Conservation (phyloP, 2,329 filamentous ascomycete species). For the Ceratocystis huliohia region DNA sequence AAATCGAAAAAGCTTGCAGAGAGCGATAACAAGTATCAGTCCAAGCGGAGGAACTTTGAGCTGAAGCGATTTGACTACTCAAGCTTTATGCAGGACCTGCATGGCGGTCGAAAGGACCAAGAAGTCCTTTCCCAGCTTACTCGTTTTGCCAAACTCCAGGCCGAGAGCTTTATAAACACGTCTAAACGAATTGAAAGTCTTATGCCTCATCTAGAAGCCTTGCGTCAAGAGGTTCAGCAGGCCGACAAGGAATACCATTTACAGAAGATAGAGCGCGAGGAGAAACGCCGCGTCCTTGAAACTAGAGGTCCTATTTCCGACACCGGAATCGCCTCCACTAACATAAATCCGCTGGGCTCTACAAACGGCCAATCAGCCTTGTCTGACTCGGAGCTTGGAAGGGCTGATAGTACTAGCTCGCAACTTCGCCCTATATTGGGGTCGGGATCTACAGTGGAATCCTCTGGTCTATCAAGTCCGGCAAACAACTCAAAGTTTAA, state of each 20-base stretch:
- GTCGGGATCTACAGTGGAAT: slow-evolving; percentile 4
- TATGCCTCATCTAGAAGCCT: slow-evolving; percentile 76
- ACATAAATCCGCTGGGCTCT: slow-evolving; percentile 48
- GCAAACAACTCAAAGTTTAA: slow-evolving; percentile 57
- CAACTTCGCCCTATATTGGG: slow-evolving; percentile 40
- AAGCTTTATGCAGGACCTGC: slow-evolving; percentile 98
- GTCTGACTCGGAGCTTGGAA: slow-evolving; percentile 57
- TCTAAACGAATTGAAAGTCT: slow-evolving; percentile 79
- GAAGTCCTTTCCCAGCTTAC: slow-evolving; percentile 91
- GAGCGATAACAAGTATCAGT: slow-evolving; percentile 92
- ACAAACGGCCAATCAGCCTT: slow-evolving; percentile 34
- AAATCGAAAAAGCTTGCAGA: slow-evolving; percentile 95
- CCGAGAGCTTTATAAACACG: slow-evolving; percentile 65
- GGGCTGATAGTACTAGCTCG: slow-evolving; percentile 62
- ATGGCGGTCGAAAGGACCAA: slow-evolving; percentile 95
- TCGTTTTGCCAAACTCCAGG: slow-evolving; percentile 83
- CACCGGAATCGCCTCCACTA: slow-evolving; percentile 2
- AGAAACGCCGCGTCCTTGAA: slow-evolving; percentile 80
- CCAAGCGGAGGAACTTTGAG: slow-evolving; percentile 87
- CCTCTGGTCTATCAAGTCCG: slow-evolving; percentile 33
- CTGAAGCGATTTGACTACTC: slow-evolving; percentile 97
- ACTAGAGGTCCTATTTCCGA: slow-evolving; percentile 43
- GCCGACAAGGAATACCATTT: slow-evolving; percentile 96
- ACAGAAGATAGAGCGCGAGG: slow-evolving; percentile 85
- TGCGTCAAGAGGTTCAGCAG: slow-evolving; percentile 78